Evolutionary conservation across 768 basidiomycete species (phyloP).

Genomic region (Pisolithus orientalis): DNA sequence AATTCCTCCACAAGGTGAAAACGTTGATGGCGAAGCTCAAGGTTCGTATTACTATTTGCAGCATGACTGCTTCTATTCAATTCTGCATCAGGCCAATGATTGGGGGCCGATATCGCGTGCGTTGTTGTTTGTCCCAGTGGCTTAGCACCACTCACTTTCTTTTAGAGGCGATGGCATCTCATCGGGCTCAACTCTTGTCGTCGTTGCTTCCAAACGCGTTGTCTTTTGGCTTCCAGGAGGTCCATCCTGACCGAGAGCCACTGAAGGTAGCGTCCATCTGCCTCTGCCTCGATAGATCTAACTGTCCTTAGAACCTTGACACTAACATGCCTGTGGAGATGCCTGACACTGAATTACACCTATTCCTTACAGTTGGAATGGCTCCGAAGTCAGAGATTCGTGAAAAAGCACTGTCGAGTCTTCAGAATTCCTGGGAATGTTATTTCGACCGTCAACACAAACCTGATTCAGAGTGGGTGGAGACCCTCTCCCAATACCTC

Average conservation of each 20-base stretch:
- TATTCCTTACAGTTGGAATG: slow-evolving; percentile 18
- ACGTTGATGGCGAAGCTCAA: slow-evolving; percentile 57
- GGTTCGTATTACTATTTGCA: slow-evolving; percentile 21
- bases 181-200: slow-evolving; percentile 34
- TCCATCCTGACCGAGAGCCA: slow-evolving; percentile 36
- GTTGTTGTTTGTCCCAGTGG: slow-evolving; percentile 8
- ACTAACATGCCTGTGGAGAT: slow-evolving; percentile 31
- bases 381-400: neutral
- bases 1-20: slow-evolving; percentile 47
- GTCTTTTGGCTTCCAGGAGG: slow-evolving; percentile 35
- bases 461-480: slow-evolving; percentile 34
- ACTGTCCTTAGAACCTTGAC: slow-evolving; percentile 37
- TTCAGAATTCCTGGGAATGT: slow-evolving; percentile 20
- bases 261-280: slow-evolving; percentile 35
- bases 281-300: neutral
- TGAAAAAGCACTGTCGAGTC: slow-evolving; percentile 3
- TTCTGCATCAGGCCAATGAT: slow-evolving; percentile 39
- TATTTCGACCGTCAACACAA: slow-evolving; percentile 19
- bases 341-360: slow-evolving; percentile 26
- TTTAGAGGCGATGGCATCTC: slow-evolving; percentile 36
- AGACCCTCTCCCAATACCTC: slow-evolving; percentile 29
- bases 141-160: neutral
- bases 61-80: neutral
- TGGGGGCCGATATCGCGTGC: slow-evolving; percentile 52
- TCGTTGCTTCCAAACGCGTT: slow-evolving; percentile 38